Conservation (phyloP, 2,329 filamentous ascomycete species). For the Ceratocystis albifundus region DNA sequence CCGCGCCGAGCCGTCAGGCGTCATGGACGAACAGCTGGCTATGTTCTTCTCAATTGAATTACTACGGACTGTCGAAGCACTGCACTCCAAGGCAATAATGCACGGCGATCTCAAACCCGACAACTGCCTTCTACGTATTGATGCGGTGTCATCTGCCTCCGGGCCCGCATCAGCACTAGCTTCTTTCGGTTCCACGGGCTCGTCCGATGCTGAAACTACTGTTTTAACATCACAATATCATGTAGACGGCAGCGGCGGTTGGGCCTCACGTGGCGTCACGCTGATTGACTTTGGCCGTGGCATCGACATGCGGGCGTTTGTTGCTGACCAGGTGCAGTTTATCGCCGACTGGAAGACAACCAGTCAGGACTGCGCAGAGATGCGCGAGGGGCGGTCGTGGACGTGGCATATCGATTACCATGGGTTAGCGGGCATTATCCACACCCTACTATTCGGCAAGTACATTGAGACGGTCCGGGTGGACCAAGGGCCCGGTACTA, state of each 20-base stretch:
- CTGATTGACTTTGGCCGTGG: constrained; percentile 92
- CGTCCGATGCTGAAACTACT: constrained; percentile 4
- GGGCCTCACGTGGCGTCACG: constrained; percentile 66
- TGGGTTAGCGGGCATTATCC: constrained; percentile 76
- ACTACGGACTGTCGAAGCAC: constrained; percentile 74
- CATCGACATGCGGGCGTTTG: constrained; percentile 85
- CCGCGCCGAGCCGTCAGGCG: constrained; percentile 55
- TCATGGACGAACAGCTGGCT: constrained; percentile 79
- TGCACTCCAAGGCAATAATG: constrained; percentile 67
- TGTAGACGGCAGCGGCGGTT: constrained; percentile 62
- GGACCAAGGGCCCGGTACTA: constrained; percentile 37
- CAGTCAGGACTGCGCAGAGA: constrained; percentile 83
- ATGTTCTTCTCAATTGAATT: constrained; percentile 96
- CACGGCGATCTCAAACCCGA: constrained; percentile 94
- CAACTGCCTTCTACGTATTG: constrained; percentile 83
- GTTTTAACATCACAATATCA: constrained; percentile 54
- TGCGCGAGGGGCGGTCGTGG: constrained; percentile 88
- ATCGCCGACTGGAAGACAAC: constrained; percentile 91
- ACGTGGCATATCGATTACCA: constrained; percentile 97
- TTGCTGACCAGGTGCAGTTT: constrained; percentile 61
- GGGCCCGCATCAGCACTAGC: not conserved
- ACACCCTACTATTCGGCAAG: constrained; percentile 82
- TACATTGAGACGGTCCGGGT: constrained; percentile 72
- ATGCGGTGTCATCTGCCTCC: constrained; percentile 33
- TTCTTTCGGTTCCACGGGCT: not conserved